phyloP scores from a whole-genome alignment of 768 basidiomycete genomes.

The Podaxis rugospora region DNA sequence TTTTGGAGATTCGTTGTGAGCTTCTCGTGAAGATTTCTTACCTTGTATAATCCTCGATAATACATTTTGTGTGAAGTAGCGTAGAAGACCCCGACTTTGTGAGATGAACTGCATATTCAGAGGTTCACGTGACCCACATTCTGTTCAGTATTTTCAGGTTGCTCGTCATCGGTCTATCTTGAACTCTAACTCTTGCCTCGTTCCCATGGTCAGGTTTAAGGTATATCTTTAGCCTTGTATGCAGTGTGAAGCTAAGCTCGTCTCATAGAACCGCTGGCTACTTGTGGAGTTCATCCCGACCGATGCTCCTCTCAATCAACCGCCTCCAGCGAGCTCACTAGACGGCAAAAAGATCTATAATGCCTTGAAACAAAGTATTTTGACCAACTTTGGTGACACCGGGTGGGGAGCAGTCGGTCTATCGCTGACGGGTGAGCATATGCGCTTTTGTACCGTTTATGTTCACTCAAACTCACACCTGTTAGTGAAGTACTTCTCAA shows the following conservation, averaged over 20 bases:
- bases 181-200: background rate
- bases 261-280: constrained; percentile 76
- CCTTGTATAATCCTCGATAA: no score
- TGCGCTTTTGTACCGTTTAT: background rate
- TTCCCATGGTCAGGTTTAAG: constrained; percentile 72
- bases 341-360: constrained; percentile 65
- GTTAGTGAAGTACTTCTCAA: constrained; percentile 86
- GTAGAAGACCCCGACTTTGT: no score
- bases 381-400: constrained; percentile 75
- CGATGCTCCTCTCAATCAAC: constrained; percentile 13
- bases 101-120: no score
- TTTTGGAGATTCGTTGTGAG: no score
- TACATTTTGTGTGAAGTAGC: no score
- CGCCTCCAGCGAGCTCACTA: constrained; percentile 22
- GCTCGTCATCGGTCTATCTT: background rate
- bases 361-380: constrained; percentile 64
- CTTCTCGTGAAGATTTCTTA: no score
- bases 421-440: constrained; percentile 59
- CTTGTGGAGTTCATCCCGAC: constrained; percentile 75
- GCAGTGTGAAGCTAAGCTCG: constrained; percentile 10
- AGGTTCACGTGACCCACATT: no score
- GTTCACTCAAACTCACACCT: background rate
- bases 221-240: constrained; percentile 21
- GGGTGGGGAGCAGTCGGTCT: constrained; percentile 82
- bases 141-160: no score